phyloP scores from a whole-genome alignment of 257 asterid species.

The Solanum stenotomum region DNA sequence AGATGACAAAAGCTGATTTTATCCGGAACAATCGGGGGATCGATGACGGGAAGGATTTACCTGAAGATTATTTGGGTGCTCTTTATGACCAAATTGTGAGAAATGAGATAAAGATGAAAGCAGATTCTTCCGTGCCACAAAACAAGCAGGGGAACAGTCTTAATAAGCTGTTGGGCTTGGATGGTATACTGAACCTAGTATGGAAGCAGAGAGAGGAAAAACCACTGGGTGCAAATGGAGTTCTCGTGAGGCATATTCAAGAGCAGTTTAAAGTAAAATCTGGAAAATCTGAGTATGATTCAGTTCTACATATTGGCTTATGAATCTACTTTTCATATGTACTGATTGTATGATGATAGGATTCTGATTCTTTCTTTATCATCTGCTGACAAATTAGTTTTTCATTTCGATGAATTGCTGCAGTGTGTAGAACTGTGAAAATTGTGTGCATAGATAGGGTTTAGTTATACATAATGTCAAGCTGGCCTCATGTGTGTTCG shows the following conservation, averaged over 20 bases:
- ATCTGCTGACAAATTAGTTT: background rate
- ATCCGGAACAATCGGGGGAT: conserved; percentile 97
- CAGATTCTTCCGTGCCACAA: conserved; percentile 67
- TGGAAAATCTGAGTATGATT: conserved; percentile 82
- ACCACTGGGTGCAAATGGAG: conserved; percentile 83
- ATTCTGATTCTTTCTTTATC: background rate
- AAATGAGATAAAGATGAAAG: conserved; percentile 93
- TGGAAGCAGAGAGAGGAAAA: conserved; percentile 97
- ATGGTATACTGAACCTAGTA: conserved; percentile 91
- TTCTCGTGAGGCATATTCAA: conserved; percentile 82
- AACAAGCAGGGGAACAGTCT: conserved; percentile 91
- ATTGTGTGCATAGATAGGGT: background rate
- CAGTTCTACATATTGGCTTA: background rate
- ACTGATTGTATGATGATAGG: background rate
- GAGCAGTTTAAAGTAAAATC: conserved; percentile 95
- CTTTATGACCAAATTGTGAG: conserved; percentile 90
- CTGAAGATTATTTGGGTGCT: conserved; percentile 84
- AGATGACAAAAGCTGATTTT: conserved; percentile 98
- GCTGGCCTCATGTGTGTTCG: background rate
- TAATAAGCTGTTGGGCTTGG: conserved; percentile 83
- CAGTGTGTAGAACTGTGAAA: background rate
- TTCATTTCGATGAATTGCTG: background rate
- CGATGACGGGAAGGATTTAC: conserved; percentile 86
- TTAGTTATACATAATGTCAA: background rate
- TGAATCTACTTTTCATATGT: background rate